A percentile compares a stretch with the other conserved stretches of the same genome.
phyloP scores from a whole-genome alignment of 805 yeast species.

The Vanderwaltozyma verrucispora region DNA sequence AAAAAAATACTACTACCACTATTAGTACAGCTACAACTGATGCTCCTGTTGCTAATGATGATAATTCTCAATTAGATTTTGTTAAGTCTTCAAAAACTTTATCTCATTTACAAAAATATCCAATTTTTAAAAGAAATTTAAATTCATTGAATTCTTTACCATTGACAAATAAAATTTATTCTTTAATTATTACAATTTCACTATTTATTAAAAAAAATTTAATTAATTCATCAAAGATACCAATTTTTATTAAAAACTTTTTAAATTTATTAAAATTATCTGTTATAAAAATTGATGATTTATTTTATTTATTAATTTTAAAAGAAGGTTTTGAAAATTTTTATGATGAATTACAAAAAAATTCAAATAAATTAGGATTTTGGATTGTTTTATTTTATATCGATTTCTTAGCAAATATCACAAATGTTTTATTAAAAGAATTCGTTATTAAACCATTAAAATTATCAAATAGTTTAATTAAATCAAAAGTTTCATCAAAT shows the following conservation, averaged over 20 bases:
- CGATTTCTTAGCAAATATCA: constrained; percentile 23
- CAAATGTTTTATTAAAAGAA: constrained; percentile 18
- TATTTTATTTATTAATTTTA: constrained; percentile 17
- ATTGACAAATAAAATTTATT: no score
- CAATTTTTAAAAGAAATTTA: background rate
- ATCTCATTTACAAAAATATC: background rate
- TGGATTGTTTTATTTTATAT: constrained; percentile 22
- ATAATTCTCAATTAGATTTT: no score
- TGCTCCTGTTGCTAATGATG: no score
- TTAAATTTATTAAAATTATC: constrained; percentile 6
- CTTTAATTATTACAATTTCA: background rate
- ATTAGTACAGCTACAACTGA: no score
- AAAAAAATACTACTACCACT: no score
- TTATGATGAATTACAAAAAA: constrained; percentile 5
- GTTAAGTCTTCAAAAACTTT: background rate
- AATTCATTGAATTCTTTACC: background rate
- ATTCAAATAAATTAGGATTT: constrained; percentile 10
- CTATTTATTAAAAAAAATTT: background rate
- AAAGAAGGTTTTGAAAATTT: constrained; percentile 23
- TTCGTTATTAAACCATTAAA: constrained; percentile 20
- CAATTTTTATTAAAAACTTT: constrained; percentile 9
- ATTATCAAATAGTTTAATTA: background rate
- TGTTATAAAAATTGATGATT: constrained; percentile 11
- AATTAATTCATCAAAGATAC: constrained; percentile 11
- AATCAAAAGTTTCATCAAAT: no score